Conservation (phyloP, 805 yeast genomes). For the Ogataea allantospora region DNA sequence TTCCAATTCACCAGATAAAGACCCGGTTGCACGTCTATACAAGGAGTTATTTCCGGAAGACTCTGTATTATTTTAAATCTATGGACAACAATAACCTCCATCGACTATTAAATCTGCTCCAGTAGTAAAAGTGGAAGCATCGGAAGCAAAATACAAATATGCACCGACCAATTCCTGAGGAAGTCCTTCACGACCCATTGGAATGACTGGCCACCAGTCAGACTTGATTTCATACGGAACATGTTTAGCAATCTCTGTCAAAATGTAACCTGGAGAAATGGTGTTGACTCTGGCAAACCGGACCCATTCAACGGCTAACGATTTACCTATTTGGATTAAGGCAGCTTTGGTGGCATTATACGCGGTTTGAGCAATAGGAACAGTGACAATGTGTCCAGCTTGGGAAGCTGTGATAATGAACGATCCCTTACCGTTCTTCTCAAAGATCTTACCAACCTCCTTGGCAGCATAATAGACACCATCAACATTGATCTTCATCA, state of each 20-base stretch:
- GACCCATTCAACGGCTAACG: slow-evolving; percentile 46
- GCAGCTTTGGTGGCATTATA: slow-evolving; percentile 48
- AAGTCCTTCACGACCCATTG: slow-evolving; percentile 49
- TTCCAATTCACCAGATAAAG: slow-evolving; percentile 1
- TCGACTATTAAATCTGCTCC: slow-evolving; percentile 51
- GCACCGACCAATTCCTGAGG: slow-evolving; percentile 53
- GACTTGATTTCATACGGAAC: slow-evolving; percentile 17
- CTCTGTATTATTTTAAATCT: slow-evolving; percentile 1
- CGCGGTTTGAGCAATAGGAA: slow-evolving; percentile 46
- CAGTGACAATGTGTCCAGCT: slow-evolving; percentile 50
- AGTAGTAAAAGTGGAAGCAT: slow-evolving; percentile 50
- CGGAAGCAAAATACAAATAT: slow-evolving; percentile 51
- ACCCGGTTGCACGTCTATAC: slow-evolving; percentile 8
- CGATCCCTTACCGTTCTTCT: slow-evolving; percentile 43
- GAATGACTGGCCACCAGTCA: slow-evolving; percentile 36
- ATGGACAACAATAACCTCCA: slow-evolving; percentile 41
- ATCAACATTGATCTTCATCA: slow-evolving; percentile 45
- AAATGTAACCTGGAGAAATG: slow-evolving; percentile 48
- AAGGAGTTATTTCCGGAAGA: slow-evolving; percentile 12
- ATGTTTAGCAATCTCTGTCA: slow-evolving; percentile 38
- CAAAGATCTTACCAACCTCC: slow-evolving; percentile 43
- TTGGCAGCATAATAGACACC: slow-evolving; percentile 50
- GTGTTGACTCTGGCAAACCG: slow-evolving; percentile 47
- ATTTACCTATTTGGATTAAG: slow-evolving; percentile 42
- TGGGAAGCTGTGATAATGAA: slow-evolving; percentile 50